These are phyloP conservation scores for Myriosclerotinia duriaeana DNA, from an alignment of 2,329 filamentous ascomycete genomes.

Conservation along the genomic window DNA sequence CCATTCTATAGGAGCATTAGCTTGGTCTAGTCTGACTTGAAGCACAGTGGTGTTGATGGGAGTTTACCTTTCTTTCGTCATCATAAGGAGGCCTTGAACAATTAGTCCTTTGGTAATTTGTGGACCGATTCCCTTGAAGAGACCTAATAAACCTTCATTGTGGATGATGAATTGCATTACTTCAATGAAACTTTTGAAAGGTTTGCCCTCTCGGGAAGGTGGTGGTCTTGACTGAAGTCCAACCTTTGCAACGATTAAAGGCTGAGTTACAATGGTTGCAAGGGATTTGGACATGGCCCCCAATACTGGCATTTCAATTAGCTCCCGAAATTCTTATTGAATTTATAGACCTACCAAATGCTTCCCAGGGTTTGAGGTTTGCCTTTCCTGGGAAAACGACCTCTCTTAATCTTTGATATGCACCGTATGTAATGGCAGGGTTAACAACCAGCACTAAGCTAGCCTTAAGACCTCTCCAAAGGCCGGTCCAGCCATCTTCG, in stretches of 20 bases:
- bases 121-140: constrained; percentile 96
- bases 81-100: constrained; percentile 96
- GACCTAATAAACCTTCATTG: constrained; percentile 76
- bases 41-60: constrained; percentile 3
- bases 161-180: constrained; percentile 93
- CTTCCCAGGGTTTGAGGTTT: constrained; percentile 77
- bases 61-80: constrained; percentile 89
- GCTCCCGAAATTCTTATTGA: not conserved
- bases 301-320: constrained; percentile 58
- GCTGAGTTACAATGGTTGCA: constrained; percentile 89
- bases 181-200: constrained; percentile 89
- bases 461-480: constrained; percentile 95
- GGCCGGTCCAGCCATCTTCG: constrained; percentile 82
- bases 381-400: constrained; percentile 74
- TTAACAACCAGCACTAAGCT: constrained; percentile 95
- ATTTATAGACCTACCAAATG: constrained; percentile 70
- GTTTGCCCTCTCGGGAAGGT: constrained; percentile 77
- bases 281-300: constrained; percentile 90
- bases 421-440: constrained; percentile 95
- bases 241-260: constrained; percentile 96
- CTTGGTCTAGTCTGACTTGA: constrained; percentile 4
- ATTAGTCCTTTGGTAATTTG: constrained; percentile 90
- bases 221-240: constrained; percentile 93
- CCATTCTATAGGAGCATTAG: constrained; percentile 59
- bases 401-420: constrained; percentile 85